These are phyloP conservation scores for Entrophospora sp. DNA, from an alignment of 192 early-diverging fungal genomes.

Conservation along the genomic window DNA sequence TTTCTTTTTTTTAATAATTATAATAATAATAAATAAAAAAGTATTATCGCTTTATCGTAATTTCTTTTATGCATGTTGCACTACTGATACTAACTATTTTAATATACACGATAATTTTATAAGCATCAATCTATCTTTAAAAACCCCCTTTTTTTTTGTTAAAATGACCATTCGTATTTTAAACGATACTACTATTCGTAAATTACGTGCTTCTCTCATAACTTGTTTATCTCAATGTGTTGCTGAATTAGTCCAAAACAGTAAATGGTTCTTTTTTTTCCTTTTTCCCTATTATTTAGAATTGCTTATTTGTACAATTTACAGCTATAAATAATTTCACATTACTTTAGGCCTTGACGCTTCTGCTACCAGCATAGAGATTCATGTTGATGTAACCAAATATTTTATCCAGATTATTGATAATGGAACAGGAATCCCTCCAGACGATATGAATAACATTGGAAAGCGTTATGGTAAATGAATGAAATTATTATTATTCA, in stretches of 20 bases:
- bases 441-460: conserved; percentile 34
- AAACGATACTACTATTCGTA: conserved; percentile 18
- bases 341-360: conserved; percentile 57
- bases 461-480: conserved; percentile 37
- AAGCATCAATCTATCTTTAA: no score
- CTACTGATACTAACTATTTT: no score
- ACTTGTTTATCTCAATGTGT: conserved; percentile 43
- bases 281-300: not conserved
- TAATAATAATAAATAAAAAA: no score
- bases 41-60: no score
- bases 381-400: conserved; percentile 29
- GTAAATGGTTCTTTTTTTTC: conserved; percentile 7
- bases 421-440: conserved; percentile 50
- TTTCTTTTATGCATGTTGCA: no score
- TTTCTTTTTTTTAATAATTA: no score
- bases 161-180: conserved; percentile 24
- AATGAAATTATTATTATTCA: no score
- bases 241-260: conserved; percentile 53
- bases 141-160: no score
- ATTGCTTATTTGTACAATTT: not conserved
- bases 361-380: conserved; percentile 37
- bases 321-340: not conserved
- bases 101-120: no score
- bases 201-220: conserved; percentile 31
- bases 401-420: conserved; percentile 47